Evolutionary conservation across 148 eudicot species (phyloP).

Genomic region (Arbutus unedo): DNA sequence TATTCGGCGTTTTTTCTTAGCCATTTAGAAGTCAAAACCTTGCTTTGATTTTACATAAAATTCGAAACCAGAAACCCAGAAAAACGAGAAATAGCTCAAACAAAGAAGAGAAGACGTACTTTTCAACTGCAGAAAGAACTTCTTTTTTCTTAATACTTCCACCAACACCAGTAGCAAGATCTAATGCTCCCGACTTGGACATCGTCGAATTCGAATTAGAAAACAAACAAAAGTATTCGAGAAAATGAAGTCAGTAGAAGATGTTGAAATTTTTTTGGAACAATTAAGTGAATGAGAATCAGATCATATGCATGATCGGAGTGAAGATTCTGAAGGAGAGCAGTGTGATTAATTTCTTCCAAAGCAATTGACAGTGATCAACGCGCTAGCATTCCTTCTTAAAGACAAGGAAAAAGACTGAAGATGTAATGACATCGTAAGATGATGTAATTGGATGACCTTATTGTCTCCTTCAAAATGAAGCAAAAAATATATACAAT

Average conservation of each 20-base stretch:
- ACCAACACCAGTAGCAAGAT: conserved; percentile 76
- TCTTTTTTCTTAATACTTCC: conserved; percentile 65
- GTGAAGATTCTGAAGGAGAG: background rate
- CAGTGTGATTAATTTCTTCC: too few relatives aligned
- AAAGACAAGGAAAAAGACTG: too few relatives aligned
- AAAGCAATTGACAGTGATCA: too few relatives aligned
- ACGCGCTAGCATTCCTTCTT: too few relatives aligned
- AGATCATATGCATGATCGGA: background rate
- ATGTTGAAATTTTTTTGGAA: background rate
- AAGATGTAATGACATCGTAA: too few relatives aligned
- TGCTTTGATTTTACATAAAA: background rate
- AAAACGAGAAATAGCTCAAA: background rate
- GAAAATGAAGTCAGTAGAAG: background rate
- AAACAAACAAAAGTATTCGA: background rate
- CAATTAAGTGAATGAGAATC: background rate
- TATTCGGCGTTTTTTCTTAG: too few relatives aligned
- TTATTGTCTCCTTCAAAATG: too few relatives aligned
- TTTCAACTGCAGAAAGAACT: conserved; percentile 69
- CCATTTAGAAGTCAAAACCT: too few relatives aligned
- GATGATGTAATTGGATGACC: too few relatives aligned
- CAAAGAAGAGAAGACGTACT: conserved; percentile 28
- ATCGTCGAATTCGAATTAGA: conserved; percentile 16
- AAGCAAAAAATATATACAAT: too few relatives aligned
- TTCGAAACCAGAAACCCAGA: background rate
- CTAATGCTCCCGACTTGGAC: conserved; percentile 73